phyloP scores from a whole-genome alignment of 352 stramenopile genomes.

The Peronospora belbahrii region DNA sequence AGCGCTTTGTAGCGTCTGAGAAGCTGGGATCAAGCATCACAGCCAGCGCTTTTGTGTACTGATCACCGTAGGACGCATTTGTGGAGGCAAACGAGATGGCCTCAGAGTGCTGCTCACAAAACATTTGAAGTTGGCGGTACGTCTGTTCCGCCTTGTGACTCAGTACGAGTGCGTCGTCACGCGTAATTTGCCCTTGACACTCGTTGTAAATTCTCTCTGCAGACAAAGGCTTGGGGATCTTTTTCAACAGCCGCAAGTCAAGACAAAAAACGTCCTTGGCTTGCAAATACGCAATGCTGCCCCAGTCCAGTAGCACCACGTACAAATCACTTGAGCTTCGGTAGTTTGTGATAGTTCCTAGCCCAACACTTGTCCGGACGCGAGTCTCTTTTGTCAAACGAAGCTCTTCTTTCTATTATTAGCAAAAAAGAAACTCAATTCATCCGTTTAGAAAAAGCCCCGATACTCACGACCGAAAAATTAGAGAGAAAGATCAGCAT shows the following conservation, averaged over 20 bases:
- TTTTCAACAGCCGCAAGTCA: conserved; percentile 55
- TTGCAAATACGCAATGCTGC: conserved; percentile 31
- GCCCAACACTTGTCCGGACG: conserved; percentile 20
- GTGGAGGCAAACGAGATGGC: conserved; percentile 72
- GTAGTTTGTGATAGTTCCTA: conserved; percentile 21
- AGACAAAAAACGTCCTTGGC: conserved; percentile 44
- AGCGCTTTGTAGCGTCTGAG: conserved; percentile 40
- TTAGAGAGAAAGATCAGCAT: background rate
- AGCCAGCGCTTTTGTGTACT: conserved; percentile 50
- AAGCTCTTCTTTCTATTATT: conserved; percentile 20
- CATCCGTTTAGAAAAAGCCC: background rate
- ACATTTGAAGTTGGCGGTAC: conserved; percentile 45
- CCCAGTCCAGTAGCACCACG: conserved; percentile 26
- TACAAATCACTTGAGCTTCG: conserved; percentile 28
- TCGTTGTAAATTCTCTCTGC: conserved; percentile 54
- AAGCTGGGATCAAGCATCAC: conserved; percentile 62
- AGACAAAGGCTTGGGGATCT: conserved; percentile 61
- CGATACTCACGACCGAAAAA: background rate
- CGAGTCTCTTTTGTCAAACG: conserved; percentile 23
- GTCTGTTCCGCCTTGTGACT: conserved; percentile 42
- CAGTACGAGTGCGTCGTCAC: conserved; percentile 47
- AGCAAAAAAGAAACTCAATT: too few species aligned
- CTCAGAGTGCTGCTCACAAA: conserved; percentile 65
- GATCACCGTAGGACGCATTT: conserved; percentile 55
- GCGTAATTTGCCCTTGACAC: conserved; percentile 59